These are phyloP conservation scores for Globisporangium nodosum DNA, from an alignment of 352 stramenopile species.

Conservation along the genomic window DNA sequence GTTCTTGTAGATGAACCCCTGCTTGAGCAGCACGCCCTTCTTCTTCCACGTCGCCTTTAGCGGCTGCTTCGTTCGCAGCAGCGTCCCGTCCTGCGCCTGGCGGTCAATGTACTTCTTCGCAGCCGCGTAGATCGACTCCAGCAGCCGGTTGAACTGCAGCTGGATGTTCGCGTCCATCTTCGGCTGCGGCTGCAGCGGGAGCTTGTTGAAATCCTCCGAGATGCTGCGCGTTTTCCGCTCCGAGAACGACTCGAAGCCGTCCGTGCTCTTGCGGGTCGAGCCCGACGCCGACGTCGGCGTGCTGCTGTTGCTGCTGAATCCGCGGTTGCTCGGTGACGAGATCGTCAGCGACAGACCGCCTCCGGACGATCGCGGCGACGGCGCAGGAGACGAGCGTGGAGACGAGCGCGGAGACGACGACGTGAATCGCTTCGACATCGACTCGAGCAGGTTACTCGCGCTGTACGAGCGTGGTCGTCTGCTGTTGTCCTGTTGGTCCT, in stretches of 20 bases:
- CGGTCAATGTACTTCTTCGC: slow-evolving; percentile 84
- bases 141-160: slow-evolving; percentile 70
- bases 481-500: slow-evolving; percentile 41
- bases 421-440: slow-evolving; percentile 72
- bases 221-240: slow-evolving; percentile 71
- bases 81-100: slow-evolving; percentile 54
- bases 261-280: slow-evolving; percentile 40
- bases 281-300: slow-evolving; percentile 44
- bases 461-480: slow-evolving; percentile 76
- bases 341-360: slow-evolving; percentile 63
- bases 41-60: slow-evolving; percentile 87
- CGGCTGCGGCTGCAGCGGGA: slow-evolving; percentile 40
- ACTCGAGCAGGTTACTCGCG: slow-evolving; percentile 80
- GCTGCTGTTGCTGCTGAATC: slow-evolving; percentile 53
- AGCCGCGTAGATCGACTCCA: slow-evolving; percentile 82
- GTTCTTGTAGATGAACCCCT: slow-evolving; percentile 89
- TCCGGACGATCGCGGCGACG: slow-evolving; percentile 41
- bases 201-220: slow-evolving; percentile 72
- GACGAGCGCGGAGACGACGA: slow-evolving; percentile 65
- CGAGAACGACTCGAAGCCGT: slow-evolving; percentile 36
- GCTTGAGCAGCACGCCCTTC: slow-evolving; percentile 81
- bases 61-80: slow-evolving; percentile 53
- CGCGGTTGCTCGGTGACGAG: slow-evolving; percentile 63
- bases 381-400: slow-evolving; percentile 47
- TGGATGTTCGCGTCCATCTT: slow-evolving; percentile 88